phyloP scores from a whole-genome alignment of 2,329 filamentous ascomycete species.

The Thelonectria olida region DNA sequence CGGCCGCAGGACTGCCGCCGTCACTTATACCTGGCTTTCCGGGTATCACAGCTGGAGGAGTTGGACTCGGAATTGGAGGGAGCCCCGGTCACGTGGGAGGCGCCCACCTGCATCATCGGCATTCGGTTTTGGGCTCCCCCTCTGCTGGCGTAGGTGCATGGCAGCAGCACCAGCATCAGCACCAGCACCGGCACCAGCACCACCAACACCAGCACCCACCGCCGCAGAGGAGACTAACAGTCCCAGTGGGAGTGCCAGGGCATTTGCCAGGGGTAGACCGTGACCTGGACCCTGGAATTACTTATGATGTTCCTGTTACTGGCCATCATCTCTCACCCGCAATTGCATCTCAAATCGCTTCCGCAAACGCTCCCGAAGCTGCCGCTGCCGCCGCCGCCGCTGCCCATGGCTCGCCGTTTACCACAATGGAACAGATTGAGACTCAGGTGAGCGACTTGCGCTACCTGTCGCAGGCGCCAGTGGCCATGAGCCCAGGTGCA shows the following conservation, averaged over 20 bases:
- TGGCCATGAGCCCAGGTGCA: conserved; percentile 37
- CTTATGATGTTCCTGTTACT: conserved; percentile 16
- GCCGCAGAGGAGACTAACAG: neutral
- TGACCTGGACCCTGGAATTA: conserved; percentile 19
- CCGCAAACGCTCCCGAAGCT: conserved; percentile 8
- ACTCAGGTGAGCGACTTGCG: conserved; percentile 64
- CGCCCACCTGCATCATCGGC: neutral
- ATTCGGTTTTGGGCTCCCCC: no score
- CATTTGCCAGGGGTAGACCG: neutral
- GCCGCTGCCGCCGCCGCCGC: conserved; percentile 14
- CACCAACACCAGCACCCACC: conserved; percentile 8
- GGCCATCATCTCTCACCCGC: conserved; percentile 15
- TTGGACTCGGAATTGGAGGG: neutral
- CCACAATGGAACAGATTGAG: conserved; percentile 63
- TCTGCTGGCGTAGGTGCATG: neutral
- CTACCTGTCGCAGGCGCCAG: conserved; percentile 55
- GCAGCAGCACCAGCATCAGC: conserved; percentile 3
- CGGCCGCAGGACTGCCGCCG: neutral
- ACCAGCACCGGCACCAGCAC: neutral
- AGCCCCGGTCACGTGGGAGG: conserved; percentile 12
- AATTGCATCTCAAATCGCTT: neutral
- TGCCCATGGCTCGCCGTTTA: conserved; percentile 32
- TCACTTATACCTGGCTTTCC: neutral
- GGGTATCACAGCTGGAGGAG: neutral
- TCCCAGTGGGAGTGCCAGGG: conserved; percentile 2